Evolutionary conservation across 768 basidiomycete species (phyloP).

Genomic region (Auricularia auricula-judae): DNA sequence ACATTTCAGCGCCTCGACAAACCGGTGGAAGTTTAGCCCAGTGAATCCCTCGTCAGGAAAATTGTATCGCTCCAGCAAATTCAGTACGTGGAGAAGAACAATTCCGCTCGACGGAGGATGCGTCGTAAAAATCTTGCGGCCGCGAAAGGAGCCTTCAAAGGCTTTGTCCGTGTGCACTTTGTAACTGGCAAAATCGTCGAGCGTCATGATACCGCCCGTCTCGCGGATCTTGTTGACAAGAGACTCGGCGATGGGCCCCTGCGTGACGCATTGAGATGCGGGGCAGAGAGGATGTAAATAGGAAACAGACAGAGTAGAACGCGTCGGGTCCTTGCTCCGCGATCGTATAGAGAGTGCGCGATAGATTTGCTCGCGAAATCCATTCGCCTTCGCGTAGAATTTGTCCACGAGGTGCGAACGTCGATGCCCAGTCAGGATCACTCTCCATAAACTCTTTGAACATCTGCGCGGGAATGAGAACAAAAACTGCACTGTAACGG

Average conservation of each 20-base stretch:
- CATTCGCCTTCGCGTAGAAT: conserved; percentile 65
- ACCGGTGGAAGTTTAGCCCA: conserved; percentile 62
- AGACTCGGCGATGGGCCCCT: conserved; percentile 76
- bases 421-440: conserved; percentile 63
- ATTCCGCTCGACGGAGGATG: conserved; percentile 82
- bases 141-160: conserved; percentile 65
- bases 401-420: conserved; percentile 71
- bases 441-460: conserved; percentile 39
- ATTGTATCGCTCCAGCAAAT: conserved; percentile 70
- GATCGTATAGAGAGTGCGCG: conserved; percentile 62
- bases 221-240: conserved; percentile 57
- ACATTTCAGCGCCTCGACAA: conserved; percentile 83
- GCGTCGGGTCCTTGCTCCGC: conserved; percentile 67
- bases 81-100: conserved; percentile 86
- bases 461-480: conserved; percentile 6
- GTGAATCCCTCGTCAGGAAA: conserved; percentile 36
- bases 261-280: background rate
- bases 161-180: conserved; percentile 58
- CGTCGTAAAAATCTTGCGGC: conserved; percentile 72
- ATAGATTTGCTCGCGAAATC: conserved; percentile 63
- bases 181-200: conserved; percentile 65
- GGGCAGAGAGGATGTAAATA: conserved; percentile 7
- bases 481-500: conserved; percentile 25
- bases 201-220: conserved; percentile 72
- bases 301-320: conserved; percentile 58